A percentile compares a stretch with the other conserved stretches of the same genome.
phyloP scores from a whole-genome alignment of 768 basidiomycete genomes.

The Flagelloscypha sp. region DNA sequence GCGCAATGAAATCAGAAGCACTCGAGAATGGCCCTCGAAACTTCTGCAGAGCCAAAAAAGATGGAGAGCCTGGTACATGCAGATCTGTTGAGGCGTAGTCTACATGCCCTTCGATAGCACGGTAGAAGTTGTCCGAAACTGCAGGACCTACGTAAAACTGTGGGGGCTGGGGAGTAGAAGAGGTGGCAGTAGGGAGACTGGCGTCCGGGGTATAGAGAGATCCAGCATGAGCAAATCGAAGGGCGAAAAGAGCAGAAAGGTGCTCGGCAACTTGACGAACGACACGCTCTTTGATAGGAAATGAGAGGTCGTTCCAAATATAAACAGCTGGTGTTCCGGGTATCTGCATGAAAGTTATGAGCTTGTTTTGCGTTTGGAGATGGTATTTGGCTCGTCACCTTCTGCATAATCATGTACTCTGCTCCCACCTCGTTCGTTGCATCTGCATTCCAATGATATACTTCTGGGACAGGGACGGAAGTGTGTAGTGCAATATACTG shows the following conservation, averaged over 20 bases:
- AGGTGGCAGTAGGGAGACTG: too few relatives aligned
- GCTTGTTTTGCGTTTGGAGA: not conserved
- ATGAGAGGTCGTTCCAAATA: conserved; percentile 11
- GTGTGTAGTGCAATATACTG: conserved; percentile 11
- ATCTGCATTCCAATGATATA: conserved; percentile 12
- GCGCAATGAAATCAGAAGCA: conserved; percentile 7
- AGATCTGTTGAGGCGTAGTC: conserved; percentile 4
- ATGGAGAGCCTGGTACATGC: not conserved
- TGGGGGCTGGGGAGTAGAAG: too few relatives aligned
- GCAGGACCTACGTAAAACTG: conserved; percentile 9
- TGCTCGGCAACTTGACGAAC: conserved; percentile 12
- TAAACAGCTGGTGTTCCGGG: conserved; percentile 9
- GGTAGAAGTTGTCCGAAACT: conserved; percentile 13
- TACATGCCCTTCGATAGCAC: conserved; percentile 12
- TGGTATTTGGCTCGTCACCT: conserved; percentile 3
- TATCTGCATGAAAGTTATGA: conserved; percentile 5
- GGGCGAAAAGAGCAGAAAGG: conserved; percentile 7
- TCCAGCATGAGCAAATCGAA: conserved; percentile 11
- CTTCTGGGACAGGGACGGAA: conserved; percentile 9
- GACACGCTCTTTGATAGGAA: conserved; percentile 5
- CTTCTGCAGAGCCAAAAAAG: too few relatives aligned
- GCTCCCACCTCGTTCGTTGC: conserved; percentile 11
- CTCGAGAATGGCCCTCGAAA: conserved; percentile 12
- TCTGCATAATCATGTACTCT: conserved; percentile 16
- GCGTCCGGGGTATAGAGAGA: conserved; percentile 12